Base-by-base conservation (phyloP, 495 filamentous ascomycete species). In the Achaetomiella virescens region DNA sequence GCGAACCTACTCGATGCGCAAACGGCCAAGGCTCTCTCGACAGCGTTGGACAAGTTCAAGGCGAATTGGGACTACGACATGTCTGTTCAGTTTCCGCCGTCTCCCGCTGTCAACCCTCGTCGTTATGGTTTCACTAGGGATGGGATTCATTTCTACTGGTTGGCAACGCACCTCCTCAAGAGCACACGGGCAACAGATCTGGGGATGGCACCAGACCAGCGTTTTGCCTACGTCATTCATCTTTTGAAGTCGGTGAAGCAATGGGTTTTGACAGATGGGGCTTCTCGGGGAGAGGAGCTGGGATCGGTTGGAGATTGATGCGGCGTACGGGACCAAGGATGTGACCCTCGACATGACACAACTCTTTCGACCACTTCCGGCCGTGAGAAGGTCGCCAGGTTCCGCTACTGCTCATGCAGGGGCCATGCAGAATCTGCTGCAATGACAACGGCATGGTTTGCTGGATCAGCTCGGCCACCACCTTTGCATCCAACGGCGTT, bases 291-390 rank as follows among this genome's bases (percentile, higher is more conserved):
- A 7, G 76, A 81, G 53, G 77, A 82, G 54, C 63, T 79, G 58
- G 81, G 81, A 33, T 78, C 78, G 3, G 79, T 83, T 4, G 78
- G 74, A 31, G 15, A 82, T 86, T 43, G 79, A 86, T 62, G 76
- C 80, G 12, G 71, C 74, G 25, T 86, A 83, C 58, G 82, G 79
- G 2, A 67, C 81, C 21, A 72, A 73, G 49, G 77, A 85, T 62
- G 67, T 85, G 61, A 84, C 81, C 14, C 71, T 85, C 54, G 79
- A 87, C 62, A 87, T 87, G 82, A 81, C 82, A 52, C 74, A 81
- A 50, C 74, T 87, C 14, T 87, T 87, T 61, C 73, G 68, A 60
- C 78, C 78, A 37, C 69, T 82, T n/a, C 63, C 67, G 25, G 52
- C 56, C 15, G 45, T 66, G 43, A 59, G 61, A 44, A 66, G 65